A percentile compares a stretch with the other conserved stretches of the same genome.
Conservation (phyloP, 495 filamentous ascomycete species). For the Bathelium albidoporum region DNA sequence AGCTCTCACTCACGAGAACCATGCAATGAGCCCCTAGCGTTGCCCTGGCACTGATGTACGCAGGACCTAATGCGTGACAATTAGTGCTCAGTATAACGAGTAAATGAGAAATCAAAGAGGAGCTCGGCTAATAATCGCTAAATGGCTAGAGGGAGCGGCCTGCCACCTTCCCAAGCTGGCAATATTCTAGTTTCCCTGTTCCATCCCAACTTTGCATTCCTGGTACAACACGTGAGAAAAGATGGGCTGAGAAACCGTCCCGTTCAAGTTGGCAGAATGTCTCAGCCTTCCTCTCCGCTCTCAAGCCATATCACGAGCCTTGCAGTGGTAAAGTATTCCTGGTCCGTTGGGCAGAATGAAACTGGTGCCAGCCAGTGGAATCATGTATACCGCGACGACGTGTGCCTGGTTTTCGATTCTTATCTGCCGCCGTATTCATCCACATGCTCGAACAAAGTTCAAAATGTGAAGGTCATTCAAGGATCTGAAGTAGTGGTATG, state of each 20-base stretch:
- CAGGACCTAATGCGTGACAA: too few relatives aligned
- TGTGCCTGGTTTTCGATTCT: slow-evolving; percentile 31
- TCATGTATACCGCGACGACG: slow-evolving; percentile 21
- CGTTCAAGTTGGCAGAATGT: neutral
- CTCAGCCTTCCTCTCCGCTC: neutral
- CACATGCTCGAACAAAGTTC: slow-evolving; percentile 1
- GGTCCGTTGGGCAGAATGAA: neutral
- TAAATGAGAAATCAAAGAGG: too few relatives aligned
- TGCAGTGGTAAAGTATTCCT: slow-evolving; percentile 3
- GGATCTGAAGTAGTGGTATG: slow-evolving; percentile 33
- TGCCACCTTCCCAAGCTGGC: too few relatives aligned
- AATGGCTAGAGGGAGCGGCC: too few relatives aligned
- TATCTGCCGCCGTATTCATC: slow-evolving; percentile 16
- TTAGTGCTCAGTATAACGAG: too few relatives aligned
- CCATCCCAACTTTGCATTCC: neutral
- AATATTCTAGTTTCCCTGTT: neutral
- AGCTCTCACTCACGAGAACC: too few relatives aligned
- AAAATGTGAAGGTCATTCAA: slow-evolving; percentile 32
- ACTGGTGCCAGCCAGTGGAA: neutral
- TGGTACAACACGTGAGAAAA: neutral
- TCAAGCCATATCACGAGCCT: neutral
- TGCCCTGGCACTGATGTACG: too few relatives aligned
- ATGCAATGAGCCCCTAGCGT: too few relatives aligned
- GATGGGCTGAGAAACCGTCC: neutral
- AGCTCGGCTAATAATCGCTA: too few relatives aligned